Evolutionary conservation across 176 grass and related monocot genomes (phyloP).

Genomic region (Bolboschoenus planiculmis): DNA sequence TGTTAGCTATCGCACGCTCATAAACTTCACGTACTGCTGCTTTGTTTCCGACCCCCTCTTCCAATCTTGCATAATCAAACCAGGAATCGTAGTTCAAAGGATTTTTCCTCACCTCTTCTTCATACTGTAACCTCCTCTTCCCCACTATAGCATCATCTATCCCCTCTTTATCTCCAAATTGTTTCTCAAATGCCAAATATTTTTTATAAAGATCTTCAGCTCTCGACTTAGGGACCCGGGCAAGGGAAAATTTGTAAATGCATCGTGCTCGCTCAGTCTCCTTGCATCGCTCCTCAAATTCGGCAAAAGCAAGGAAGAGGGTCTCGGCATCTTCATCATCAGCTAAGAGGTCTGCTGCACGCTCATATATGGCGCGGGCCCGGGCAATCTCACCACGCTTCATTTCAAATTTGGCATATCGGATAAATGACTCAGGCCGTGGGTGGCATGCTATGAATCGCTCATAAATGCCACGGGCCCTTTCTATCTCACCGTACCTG

Average conservation of each 20-base stretch:
- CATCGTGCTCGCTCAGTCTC: constrained; percentile 51
- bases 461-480: constrained; percentile 52
- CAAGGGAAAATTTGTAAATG: constrained; percentile 63
- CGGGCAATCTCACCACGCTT: constrained; percentile 61
- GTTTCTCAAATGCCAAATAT: constrained; percentile 65
- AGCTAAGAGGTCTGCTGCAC: constrained; percentile 43
- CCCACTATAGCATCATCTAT: constrained; percentile 68
- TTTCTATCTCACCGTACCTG: constrained; percentile 44
- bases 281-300: constrained; percentile 67
- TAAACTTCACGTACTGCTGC: constrained; percentile 67
- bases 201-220: constrained; percentile 75
- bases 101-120: constrained; percentile 83
- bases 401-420: constrained; percentile 66
- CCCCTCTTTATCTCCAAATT: constrained; percentile 48
- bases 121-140: constrained; percentile 65
- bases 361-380: constrained; percentile 45
- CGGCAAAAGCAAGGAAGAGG: constrained; percentile 66
- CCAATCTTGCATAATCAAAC: constrained; percentile 80
- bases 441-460: constrained; percentile 58
- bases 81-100: constrained; percentile 79
- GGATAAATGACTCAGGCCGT: constrained; percentile 47
- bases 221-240: constrained; percentile 54
- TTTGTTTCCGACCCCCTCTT: constrained; percentile 68
- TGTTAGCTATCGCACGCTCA: constrained; percentile 65
- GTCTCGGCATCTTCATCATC: constrained; percentile 56